Evolutionary conservation across 495 filamentous ascomycete species (phyloP).

Genomic region (Stereocaulon alpinum): DNA sequence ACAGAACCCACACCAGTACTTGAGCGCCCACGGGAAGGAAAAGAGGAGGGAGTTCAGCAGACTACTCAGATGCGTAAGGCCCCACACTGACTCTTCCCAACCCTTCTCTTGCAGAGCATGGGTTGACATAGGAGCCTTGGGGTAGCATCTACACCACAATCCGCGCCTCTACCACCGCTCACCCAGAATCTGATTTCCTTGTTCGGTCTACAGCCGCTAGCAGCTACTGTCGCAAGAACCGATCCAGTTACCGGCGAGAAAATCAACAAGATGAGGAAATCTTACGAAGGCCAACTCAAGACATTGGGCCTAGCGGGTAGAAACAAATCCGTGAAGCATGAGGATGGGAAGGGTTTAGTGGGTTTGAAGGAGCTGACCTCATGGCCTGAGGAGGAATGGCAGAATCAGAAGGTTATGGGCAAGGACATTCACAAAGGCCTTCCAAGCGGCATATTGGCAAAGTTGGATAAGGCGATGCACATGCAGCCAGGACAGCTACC

Average conservation of each 20-base stretch:
- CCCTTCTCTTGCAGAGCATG: conserved; percentile 13
- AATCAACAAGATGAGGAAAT: conserved; percentile 63
- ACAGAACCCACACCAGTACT: conserved; percentile 1
- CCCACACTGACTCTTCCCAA: conserved; percentile 12
- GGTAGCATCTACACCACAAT: conserved; percentile 18
- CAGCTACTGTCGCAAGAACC: conserved; percentile 51
- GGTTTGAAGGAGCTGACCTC: conserved; percentile 26
- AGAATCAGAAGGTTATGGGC: conserved; percentile 50
- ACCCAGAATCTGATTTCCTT: conserved; percentile 53
- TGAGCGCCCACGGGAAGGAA: conserved; percentile 10
- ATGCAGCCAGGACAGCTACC: conserved; percentile 46
- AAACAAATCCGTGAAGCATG: conserved; percentile 47
- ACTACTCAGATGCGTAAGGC: conserved; percentile 21
- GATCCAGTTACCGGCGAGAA: conserved; percentile 59
- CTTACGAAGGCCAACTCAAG: conserved; percentile 63
- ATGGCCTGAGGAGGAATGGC: conserved; percentile 59
- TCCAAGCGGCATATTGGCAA: conserved; percentile 29
- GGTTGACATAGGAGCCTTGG: conserved; percentile 18
- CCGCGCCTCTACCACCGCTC: conserved; percentile 52
- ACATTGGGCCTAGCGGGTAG: conserved; percentile 50
- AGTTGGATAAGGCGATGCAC: conserved; percentile 45
- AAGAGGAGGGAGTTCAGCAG: not conserved
- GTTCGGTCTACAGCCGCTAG: conserved; percentile 50
- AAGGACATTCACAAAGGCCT: conserved; percentile 40
- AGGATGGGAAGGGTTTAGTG: conserved; percentile 24